phyloP scores from a whole-genome alignment of 495 filamentous ascomycete genomes.

The Pyronema omphalodes region DNA sequence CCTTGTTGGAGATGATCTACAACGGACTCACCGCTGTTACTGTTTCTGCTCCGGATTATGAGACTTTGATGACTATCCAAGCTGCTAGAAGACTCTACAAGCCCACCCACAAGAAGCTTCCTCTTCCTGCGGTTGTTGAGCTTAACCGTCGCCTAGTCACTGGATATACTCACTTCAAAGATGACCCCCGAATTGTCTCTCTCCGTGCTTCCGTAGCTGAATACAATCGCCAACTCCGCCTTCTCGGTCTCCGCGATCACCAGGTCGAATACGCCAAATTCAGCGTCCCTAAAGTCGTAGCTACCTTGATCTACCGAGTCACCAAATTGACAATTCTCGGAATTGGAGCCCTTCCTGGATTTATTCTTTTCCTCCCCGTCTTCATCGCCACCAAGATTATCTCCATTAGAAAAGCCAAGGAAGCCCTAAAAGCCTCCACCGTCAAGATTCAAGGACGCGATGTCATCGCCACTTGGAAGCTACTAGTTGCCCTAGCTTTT shows the following conservation, averaged over 20 bases:
- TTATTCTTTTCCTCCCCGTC: slow-evolving; percentile 74
- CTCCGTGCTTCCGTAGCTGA: slow-evolving; percentile 59
- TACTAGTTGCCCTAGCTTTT: slow-evolving; percentile 77
- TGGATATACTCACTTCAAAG: slow-evolving; percentile 82
- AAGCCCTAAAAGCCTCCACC: slow-evolving; percentile 76
- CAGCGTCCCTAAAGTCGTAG: slow-evolving; percentile 52
- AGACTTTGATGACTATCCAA: slow-evolving; percentile 94
- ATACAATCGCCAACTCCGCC: slow-evolving; percentile 78
- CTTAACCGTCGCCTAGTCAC: slow-evolving; percentile 84
- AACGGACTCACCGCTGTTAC: slow-evolving; percentile 73
- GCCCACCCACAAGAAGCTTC: slow-evolving; percentile 79
- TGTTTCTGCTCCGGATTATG: slow-evolving; percentile 84
- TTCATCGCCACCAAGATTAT: slow-evolving; percentile 80
- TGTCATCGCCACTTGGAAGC: slow-evolving; percentile 97
- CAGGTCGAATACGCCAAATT: slow-evolving; percentile 87
- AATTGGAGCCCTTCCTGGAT: slow-evolving; percentile 68
- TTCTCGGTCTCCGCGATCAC: slow-evolving; percentile 78
- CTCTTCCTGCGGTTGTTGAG: slow-evolving; percentile 80
- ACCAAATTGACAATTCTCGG: slow-evolving; percentile 56
- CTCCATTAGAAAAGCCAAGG: slow-evolving; percentile 73
- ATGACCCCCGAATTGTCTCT: slow-evolving; percentile 66
- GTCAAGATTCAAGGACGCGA: slow-evolving; percentile 90
- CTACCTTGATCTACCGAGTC: slow-evolving; percentile 62
- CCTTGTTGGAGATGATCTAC: slow-evolving; percentile 70
- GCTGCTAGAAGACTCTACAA: slow-evolving; percentile 88